phyloP scores from a whole-genome alignment of 768 basidiomycete species.

The Lanmaoa pseudosensibilis region DNA sequence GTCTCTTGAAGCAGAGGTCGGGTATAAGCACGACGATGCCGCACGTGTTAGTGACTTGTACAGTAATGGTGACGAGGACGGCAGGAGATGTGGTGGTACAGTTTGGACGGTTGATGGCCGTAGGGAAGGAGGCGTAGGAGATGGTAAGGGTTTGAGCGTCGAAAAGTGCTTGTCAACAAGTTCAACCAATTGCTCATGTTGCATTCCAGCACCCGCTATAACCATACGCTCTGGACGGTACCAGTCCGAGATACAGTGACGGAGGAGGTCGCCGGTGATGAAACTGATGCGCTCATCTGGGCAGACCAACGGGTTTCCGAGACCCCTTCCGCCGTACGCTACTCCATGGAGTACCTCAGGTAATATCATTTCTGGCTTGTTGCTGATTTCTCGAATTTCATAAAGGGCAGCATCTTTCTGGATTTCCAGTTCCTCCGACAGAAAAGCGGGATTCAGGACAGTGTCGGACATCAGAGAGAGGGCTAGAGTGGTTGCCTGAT shows the following conservation, averaged over 20 bases:
- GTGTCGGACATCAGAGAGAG: conserved; percentile 91
- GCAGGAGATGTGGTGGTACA: conserved; percentile 58
- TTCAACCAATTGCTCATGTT: conserved; percentile 85
- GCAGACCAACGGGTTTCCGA: conserved; percentile 91
- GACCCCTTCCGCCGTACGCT: conserved; percentile 72
- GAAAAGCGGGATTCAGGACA: conserved; percentile 73
- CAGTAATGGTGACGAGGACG: conserved; percentile 51
- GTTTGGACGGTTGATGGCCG: conserved; percentile 34
- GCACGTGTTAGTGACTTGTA: conserved; percentile 74
- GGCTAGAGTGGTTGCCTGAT: conserved; percentile 76
- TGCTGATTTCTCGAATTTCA: conserved; percentile 82
- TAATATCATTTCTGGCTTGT: conserved; percentile 91
- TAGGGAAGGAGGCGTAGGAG: conserved; percentile 24
- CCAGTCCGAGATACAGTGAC: conserved; percentile 72
- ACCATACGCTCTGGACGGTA: conserved; percentile 95
- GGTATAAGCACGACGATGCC: conserved; percentile 71
- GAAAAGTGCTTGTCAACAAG: conserved; percentile 84
- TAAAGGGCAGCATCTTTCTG: conserved; percentile 88
- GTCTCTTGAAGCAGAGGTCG: conserved; percentile 24
- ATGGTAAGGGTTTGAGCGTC: conserved; percentile 46
- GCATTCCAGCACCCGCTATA: conserved; percentile 90
- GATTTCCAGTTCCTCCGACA: conserved; percentile 73
- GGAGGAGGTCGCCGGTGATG: conserved; percentile 63
- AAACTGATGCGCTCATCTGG: conserved; percentile 76
- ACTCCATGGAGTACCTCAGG: conserved; percentile 88